Base-by-base conservation (phyloP, 352 stramenopile species). In the Pythium dissimile region DNA sequence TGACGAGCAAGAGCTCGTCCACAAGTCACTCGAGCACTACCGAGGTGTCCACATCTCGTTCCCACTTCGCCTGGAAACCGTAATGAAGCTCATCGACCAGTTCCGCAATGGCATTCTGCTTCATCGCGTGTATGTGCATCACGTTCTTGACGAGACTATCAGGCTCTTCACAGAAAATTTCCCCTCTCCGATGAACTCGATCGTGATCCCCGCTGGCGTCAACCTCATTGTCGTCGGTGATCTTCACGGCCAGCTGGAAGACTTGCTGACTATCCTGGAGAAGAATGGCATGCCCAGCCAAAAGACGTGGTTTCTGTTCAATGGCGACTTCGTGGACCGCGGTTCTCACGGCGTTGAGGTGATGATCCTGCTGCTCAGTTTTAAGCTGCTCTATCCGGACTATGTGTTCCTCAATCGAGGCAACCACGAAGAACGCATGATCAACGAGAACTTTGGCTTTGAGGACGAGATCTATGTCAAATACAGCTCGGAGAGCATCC, bases 301-400 rank as follows among this genome's bases (percentile, higher is more conserved):
- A 16, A 92, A 89, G 43, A 98, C 89, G 41, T 89, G 82, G 76
- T 97, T 97, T 66, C 66, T 98, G 0, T 98, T 98, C 66, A 98
- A 98, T 53, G 95, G 95, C 3, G 94, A 98, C 61, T 98, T 97
- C 63, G 95, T 98, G 21, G 95, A 98, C 70, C 84, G 95, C 1
- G 95, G 95, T 5, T 84, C 75, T 1, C 81, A 97, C 28, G 92
- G 92, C 21, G 78, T 96, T n/a, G 94, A 98, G 64, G 86, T 98
- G 4, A 88, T 97, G 42, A 75, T 91, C 31, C 62, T 92, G n/a
- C 57, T 97, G 26, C 71, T 97, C 5, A 80, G 80, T 1, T 96
- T 97, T 62, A 97, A 97, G 71, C 60, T 97, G 3, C 45, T 96
- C 32, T 92, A 94, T 54, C 88, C 92, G 1, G 58, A 91, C 3